Conservation (phyloP, 2,329 filamentous ascomycete species). For the Sarocladium kiliense region DNA sequence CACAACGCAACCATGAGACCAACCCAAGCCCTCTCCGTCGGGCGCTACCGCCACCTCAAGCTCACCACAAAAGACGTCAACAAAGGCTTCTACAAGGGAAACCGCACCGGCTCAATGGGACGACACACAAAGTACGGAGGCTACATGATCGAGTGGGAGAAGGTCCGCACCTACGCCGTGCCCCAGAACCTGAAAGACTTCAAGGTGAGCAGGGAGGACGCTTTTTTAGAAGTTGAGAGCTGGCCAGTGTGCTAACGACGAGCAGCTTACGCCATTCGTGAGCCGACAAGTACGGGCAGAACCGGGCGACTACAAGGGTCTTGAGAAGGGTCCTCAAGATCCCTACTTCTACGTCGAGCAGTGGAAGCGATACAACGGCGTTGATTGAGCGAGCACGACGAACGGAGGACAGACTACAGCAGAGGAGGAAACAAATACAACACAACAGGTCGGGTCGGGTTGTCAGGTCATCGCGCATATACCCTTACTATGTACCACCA, state of each 20-base stretch:
- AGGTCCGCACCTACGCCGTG: constrained; percentile 86
- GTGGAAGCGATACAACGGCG: constrained; percentile 65
- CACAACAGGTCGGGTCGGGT: neutral
- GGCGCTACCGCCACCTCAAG: constrained; percentile 66
- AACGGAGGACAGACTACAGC: neutral
- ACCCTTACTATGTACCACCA: constrained; percentile 10
- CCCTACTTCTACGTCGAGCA: constrained; percentile 57
- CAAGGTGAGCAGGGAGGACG: constrained; percentile 64
- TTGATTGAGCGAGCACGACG: constrained; percentile 38
- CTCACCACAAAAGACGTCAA: constrained; percentile 91
- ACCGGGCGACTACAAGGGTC: constrained; percentile 49
- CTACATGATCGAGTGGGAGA: constrained; percentile 77
- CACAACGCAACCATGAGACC: constrained; percentile 52
- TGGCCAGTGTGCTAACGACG: too few relatives aligned
- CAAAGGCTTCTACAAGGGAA: constrained; percentile 97
- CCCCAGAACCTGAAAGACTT: constrained; percentile 64
- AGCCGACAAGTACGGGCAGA: constrained; percentile 50
- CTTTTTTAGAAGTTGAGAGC: too few relatives aligned
- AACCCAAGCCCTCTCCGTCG: constrained; percentile 59
- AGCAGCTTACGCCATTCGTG: constrained; percentile 75
- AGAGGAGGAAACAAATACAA: neutral
- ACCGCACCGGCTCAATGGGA: constrained; percentile 82
- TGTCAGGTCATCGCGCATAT: neutral
- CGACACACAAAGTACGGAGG: constrained; percentile 76
- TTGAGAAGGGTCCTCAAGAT: constrained; percentile 50